phyloP scores from a whole-genome alignment of 2,329 filamentous ascomycete species.

The Cytospora leucostoma region DNA sequence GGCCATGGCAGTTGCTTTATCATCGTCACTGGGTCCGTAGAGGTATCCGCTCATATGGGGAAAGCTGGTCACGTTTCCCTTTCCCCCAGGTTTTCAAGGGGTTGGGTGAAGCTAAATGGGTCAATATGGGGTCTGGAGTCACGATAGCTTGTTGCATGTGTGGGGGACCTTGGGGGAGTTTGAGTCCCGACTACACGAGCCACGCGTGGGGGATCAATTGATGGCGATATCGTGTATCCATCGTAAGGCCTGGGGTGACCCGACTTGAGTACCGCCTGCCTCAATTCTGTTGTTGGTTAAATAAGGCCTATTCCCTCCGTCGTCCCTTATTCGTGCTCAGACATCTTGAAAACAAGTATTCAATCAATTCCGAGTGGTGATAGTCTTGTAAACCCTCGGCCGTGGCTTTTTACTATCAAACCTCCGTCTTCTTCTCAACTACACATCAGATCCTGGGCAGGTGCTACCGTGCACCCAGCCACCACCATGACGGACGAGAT shows the following conservation, averaged over 20 bases:
- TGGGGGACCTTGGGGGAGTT: slow-evolving; percentile 1
- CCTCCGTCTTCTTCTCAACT: background rate
- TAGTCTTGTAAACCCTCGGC: background rate
- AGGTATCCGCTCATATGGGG: slow-evolving; percentile 8
- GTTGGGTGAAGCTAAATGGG: slow-evolving; percentile 14
- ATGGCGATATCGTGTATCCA: background rate
- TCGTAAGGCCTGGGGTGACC: background rate
- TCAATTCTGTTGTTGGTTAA: too few relatives aligned
- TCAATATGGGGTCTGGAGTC: slow-evolving; percentile 1
- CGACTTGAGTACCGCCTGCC: too few relatives aligned
- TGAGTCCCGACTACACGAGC: slow-evolving; percentile 12
- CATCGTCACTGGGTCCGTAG: background rate
- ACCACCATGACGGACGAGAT: slow-evolving; percentile 27
- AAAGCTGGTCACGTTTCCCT: slow-evolving; percentile 12
- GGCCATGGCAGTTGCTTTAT: slow-evolving; percentile 1
- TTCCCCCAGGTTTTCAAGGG: slow-evolving; percentile 6
- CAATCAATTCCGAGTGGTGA: background rate
- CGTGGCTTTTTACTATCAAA: background rate
- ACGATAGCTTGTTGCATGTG: slow-evolving; percentile 6
- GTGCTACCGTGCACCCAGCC: background rate
- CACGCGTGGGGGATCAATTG: background rate
- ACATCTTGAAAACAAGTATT: too few relatives aligned
- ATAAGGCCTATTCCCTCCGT: background rate
- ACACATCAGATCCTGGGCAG: background rate
- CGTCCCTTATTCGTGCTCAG: background rate